These are phyloP conservation scores for Lachancea cidri DNA, from an alignment of 805 yeast species.

Conservation along the genomic window DNA sequence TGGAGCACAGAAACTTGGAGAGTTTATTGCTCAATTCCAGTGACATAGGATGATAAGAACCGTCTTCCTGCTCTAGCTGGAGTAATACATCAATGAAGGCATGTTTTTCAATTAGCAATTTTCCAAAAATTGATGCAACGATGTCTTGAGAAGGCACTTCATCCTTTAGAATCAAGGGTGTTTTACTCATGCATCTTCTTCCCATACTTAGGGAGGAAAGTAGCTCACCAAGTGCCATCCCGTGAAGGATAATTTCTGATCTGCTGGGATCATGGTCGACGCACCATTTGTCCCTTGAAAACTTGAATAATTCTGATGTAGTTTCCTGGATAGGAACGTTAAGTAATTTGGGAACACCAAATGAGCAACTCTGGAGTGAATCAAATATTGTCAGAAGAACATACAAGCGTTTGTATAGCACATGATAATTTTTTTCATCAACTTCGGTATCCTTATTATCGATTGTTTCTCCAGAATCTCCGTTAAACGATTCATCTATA, in stretches of 20 bases:
- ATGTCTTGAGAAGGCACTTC: not conserved
- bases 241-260: conserved; percentile 19
- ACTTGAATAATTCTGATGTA: conserved; percentile 14
- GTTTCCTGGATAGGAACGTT: conserved; percentile 23
- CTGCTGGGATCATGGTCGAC: conserved; percentile 23
- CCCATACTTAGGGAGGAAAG: conserved; percentile 22
- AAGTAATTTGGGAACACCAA: conserved; percentile 41
- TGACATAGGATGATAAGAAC: not conserved
- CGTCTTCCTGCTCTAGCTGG: conserved; percentile 12
- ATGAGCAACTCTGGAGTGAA: conserved; percentile 46
- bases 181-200: conserved; percentile 15
- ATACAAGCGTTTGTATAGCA: conserved; percentile 40
- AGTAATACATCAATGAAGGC: conserved; percentile 17
- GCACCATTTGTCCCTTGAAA: conserved; percentile 22
- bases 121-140: conserved; percentile 13
- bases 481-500: too few relatives aligned
- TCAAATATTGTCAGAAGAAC: conserved; percentile 46
- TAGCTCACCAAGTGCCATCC: conserved; percentile 25
- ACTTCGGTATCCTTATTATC: conserved; percentile 11
- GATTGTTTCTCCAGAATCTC: too few relatives aligned
- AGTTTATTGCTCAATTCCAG: conserved; percentile 14
- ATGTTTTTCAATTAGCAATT: conserved; percentile 19
- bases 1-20: conserved; percentile 16
- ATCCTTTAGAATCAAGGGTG: not conserved
- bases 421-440: conserved; percentile 34